Evolutionary conservation across 176 grass and related monocot species (phyloP), one percentile per base, ranked within the genome.

Genomic region (Phyllostachys edulis): DNA sequence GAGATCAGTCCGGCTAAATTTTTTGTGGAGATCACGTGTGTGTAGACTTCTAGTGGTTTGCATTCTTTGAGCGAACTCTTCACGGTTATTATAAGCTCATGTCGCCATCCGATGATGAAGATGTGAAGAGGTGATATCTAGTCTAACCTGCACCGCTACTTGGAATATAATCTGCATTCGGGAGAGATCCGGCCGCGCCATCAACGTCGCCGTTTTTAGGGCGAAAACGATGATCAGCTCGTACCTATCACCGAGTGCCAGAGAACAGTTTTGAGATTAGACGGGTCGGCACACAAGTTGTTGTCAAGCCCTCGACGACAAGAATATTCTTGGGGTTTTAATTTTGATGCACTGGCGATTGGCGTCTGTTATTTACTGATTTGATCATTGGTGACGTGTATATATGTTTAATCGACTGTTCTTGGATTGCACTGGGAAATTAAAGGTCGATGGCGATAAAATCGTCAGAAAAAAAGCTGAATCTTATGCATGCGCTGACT

Each of bases 201-300:
- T 80, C 75, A 5, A 16, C 63, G 52, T 87, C 80, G n/a, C 51
- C 1, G 80, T 24, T 45, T 74, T 87, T 32, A 38, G 69, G 21
- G 61, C 69, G 75, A 84, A 69, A 84, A 63, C 68, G 75, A 84
- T 27, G n/a, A 86, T 6, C 71, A 50, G 73, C 40, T 86, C 44
- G 10, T 29, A 14, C 40, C 62, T 37, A 3, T 69, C 76, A 36
- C 15, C 46, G 50, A 38, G 34, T 3, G 67, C 74, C 11, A 71
- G 45, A 45, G 23, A 70, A 34, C 63, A 62, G 26, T 56, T 71
- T 26, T 8, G 11, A 66, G 29, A 13, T 47, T 65, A 34, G 67
- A 73, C 27, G 24, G 70, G n/a, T 12, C 52, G 38, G 47, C 59
- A 42, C 4, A 36, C 32, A n/a, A 4, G 88, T 78, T 79, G 38